These are phyloP conservation scores for Hyparrhenia diplandra DNA, from an alignment of 176 grass and related monocot species.

Conservation along the genomic window DNA sequence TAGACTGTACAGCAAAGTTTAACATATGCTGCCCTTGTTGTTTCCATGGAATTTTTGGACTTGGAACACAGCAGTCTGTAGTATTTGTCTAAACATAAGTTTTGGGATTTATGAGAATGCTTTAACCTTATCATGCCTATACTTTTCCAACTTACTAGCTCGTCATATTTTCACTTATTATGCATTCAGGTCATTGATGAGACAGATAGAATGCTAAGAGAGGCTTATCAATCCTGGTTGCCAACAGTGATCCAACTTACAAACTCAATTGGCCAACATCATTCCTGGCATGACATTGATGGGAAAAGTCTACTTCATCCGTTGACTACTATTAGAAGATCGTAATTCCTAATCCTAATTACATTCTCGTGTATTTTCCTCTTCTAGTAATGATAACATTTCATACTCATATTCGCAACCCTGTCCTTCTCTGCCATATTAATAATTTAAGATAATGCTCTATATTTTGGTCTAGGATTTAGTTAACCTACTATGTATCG, in stretches of 20 bases:
- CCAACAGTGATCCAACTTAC: slow-evolving; percentile 71
- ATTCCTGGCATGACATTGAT: slow-evolving; percentile 10
- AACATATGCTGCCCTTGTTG: neutral
- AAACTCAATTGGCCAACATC: slow-evolving; percentile 35
- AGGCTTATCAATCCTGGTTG: slow-evolving; percentile 95
- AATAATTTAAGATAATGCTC: neutral
- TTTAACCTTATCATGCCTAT: neutral
- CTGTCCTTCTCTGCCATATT: neutral
- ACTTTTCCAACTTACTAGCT: slow-evolving; percentile 18
- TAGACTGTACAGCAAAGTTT: neutral
- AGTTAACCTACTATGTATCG: slow-evolving; percentile 15
- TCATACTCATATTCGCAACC: neutral
- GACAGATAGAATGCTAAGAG: slow-evolving; percentile 80
- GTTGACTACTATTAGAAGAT: slow-evolving; percentile 81
- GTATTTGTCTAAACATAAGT: neutral
- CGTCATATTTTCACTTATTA: slow-evolving; percentile 10
- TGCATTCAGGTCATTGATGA: slow-evolving; percentile 80
- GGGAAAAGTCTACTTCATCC: slow-evolving; percentile 37
- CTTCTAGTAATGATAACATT: neutral
- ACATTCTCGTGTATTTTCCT: neutral
- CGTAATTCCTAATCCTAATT: slow-evolving; percentile 36
- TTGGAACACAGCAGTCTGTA: neutral
- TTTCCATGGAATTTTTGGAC: slow-evolving; percentile 8
- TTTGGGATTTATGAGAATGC: neutral
- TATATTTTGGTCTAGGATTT: slow-evolving; percentile 7